Conservation (phyloP, 345 rosid species). For the Firmiana major region DNA sequence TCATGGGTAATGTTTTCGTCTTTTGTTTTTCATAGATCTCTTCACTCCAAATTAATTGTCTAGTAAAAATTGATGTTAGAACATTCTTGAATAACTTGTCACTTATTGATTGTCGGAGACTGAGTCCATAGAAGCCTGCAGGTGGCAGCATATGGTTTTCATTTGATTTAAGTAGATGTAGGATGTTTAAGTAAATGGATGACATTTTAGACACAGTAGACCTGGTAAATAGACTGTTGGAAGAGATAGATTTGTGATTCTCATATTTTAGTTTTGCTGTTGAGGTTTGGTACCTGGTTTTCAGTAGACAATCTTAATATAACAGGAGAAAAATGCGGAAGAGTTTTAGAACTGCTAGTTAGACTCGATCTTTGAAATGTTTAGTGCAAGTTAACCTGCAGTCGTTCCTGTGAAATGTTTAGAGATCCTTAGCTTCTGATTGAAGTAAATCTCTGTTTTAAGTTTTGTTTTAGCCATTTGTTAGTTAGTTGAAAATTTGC, state of each 20-base stretch:
- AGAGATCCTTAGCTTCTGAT: background rate
- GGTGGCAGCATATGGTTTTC: background rate
- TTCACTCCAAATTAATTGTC: background rate
- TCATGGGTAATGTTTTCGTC: constrained; percentile 45
- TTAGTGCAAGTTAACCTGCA: background rate
- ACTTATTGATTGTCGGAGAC: too few relatives aligned
- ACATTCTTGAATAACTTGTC: background rate
- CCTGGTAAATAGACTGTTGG: too few relatives aligned
- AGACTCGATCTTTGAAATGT: background rate
- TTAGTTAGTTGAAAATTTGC: background rate
- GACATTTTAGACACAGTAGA: too few relatives aligned
- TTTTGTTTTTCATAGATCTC: background rate
- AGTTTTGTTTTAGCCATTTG: background rate
- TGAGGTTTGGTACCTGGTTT: background rate
- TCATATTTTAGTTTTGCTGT: background rate
- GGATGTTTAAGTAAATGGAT: too few relatives aligned
- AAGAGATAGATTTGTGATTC: too few relatives aligned
- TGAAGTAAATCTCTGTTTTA: background rate
- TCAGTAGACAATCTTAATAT: background rate
- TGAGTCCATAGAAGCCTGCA: background rate
- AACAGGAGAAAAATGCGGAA: background rate
- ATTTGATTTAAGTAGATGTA: background rate
- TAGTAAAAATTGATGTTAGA: background rate
- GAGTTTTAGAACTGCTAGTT: background rate
- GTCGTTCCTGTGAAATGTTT: background rate